These are phyloP conservation scores for Tetrahymena malaccensis DNA, from an alignment of 73 alveolate genomes.

Conservation along the genomic window DNA sequence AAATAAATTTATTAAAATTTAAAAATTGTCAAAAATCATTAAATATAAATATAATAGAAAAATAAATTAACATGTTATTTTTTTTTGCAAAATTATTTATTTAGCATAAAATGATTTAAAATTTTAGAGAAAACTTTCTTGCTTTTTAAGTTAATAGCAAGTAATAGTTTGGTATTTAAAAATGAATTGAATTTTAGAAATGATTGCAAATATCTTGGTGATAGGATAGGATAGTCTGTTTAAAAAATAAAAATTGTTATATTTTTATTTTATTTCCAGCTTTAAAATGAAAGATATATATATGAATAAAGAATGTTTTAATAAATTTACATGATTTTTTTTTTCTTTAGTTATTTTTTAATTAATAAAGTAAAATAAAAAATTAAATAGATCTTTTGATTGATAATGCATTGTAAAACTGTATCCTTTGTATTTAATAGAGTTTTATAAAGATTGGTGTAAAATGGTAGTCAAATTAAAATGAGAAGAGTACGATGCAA, in stretches of 20 bases:
- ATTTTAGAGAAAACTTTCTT: too few relatives aligned
- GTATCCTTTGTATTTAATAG: not conserved
- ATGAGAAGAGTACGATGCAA: not conserved
- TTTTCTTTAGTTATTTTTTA: not conserved
- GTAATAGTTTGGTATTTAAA: too few relatives aligned
- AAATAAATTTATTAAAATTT: too few relatives aligned
- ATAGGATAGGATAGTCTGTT: not conserved
- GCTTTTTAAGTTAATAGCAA: too few relatives aligned
- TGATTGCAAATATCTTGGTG: not conserved
- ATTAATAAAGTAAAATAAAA: not conserved
- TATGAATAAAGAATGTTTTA: not conserved
- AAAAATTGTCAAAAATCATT: too few relatives aligned
- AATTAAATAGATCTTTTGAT: not conserved
- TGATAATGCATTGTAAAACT: not conserved
- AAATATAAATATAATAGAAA: too few relatives aligned
- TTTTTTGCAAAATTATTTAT: too few relatives aligned
- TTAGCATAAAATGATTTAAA: too few relatives aligned
- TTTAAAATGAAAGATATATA: not conserved
- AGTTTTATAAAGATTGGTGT: not conserved
- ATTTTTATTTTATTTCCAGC: not conserved
- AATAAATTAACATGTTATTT: too few relatives aligned
- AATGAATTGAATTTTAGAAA: too few relatives aligned
- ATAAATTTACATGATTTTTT: not conserved
- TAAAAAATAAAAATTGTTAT: not conserved
- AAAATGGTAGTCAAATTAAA: not conserved